Evolutionary conservation across 208 protist genomes (phyloP), one percentile per base, ranked within the genome.

Genomic region (Entamoeba nuttalli): DNA sequence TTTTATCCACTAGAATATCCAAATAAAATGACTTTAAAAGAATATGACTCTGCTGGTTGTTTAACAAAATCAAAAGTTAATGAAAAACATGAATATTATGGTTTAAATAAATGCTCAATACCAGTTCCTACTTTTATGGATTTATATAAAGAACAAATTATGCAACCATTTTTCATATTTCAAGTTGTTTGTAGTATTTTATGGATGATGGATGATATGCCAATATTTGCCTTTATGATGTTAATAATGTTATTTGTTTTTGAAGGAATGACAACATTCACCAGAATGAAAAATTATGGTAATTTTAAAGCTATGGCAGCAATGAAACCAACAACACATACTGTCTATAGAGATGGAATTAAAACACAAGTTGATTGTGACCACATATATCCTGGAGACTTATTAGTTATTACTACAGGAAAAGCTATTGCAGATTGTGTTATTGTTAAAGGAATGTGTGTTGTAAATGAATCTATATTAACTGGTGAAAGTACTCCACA

Each of bases 401-500:
- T 99, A 52, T 96, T 99, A 0, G 25, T 17, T 50, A 51, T 93
- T 21, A 96, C 95, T n/a, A 93, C 62, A 62, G 9, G 52, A 21
- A 52, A 96, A 7, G 84, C 96, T 19, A 84, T 95, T 30, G 48
- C 35, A 44, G 96, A 97, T 52, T 84, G 30, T 94, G 41, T 96
- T 25, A 21, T 94, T 48, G 0, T 96, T 11, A 9, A 14, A 48
- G 96, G 96, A 21, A 95, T 97, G n/a, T 98, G 97, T 51, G 98
- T 99, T 7, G 98, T 99, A 3, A 99, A 99, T 97, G 99, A 99
- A 96, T 97, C 99, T 14, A 98, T 99, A 95, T 97, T 99, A n/a
- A 99, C 99, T 15, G 99, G 99, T 71, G 99, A 99, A 97, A 99
- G 98, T 4, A 99, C 98, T n/a, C 99, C 99, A 52, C 98, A 99